Conservation (phyloP, 345 rosid species). For the Noccaea caerulescens region DNA sequence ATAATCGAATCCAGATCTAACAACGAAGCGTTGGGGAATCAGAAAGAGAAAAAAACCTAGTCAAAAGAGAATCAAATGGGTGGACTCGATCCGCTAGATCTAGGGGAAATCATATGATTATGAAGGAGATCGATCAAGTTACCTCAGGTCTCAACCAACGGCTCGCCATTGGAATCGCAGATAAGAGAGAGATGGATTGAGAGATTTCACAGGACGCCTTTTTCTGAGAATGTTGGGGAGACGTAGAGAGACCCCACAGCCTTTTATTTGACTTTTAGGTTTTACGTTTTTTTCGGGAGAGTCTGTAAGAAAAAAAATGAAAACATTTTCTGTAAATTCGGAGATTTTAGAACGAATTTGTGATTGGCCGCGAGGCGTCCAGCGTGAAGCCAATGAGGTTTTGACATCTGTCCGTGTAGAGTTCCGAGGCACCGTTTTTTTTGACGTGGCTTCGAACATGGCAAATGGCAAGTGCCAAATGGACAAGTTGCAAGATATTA, state of each 20-base stretch:
- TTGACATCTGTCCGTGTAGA: not conserved
- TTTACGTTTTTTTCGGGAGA: slow-evolving; percentile 28
- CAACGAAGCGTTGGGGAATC: not conserved
- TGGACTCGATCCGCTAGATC: not conserved
- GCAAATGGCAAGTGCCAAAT: slow-evolving; percentile 12
- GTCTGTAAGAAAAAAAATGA: not conserved
- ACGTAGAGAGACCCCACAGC: slow-evolving; percentile 11
- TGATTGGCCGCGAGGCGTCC: slow-evolving; percentile 32
- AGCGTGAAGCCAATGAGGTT: not conserved
- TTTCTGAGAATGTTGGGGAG: slow-evolving; percentile 27
- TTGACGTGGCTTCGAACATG: not conserved
- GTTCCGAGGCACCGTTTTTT: slow-evolving; percentile 25
- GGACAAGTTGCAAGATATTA: slow-evolving; percentile 34
- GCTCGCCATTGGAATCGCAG: slow-evolving; percentile 51
- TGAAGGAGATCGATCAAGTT: slow-evolving; percentile 13
- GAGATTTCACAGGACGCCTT: slow-evolving; percentile 34
- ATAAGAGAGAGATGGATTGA: slow-evolving; percentile 22
- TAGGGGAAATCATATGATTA: not conserved
- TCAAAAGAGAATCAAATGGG: slow-evolving; percentile 13
- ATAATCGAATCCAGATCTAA: slow-evolving; percentile 37
- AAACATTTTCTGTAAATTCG: not conserved
- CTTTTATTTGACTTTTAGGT: slow-evolving; percentile 41
- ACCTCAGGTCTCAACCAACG: slow-evolving; percentile 91
- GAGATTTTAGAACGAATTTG: not conserved
- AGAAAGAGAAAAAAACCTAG: not conserved